Evolutionary conservation across 331 rosid species (phyloP), one percentile per base, ranked within the genome.

Genomic region (Arachis monticola): DNA sequence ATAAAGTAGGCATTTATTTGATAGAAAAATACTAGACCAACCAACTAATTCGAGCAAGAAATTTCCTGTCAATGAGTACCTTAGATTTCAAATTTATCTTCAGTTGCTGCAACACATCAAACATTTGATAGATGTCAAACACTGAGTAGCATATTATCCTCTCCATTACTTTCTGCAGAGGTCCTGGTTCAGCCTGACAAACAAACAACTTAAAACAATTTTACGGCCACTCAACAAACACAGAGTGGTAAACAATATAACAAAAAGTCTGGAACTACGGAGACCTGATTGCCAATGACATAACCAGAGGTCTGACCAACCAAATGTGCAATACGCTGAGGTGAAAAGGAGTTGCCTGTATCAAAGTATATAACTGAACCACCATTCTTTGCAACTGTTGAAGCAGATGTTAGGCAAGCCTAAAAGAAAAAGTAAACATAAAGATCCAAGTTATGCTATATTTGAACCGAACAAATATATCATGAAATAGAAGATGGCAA

Each of bases 281-380:
- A 64, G 77, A 89, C 92, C 89, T 84, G 85, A 79, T 85, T 80
- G 53, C 31, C 64, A 47, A 74, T 46, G 51, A 61, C 76, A 69
- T 62, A 42, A 62, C 72, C 58, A 32, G 83, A 64, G 30, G 83
- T 68, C 83, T 59, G 77, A 67, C 81, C 82, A 76, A 88, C 80
- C 76, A 91, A 87, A 17, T 76, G 45, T 6, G 87, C 88, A 77
- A 93, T 80, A 45, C 91, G 93, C 65, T 84, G 91, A 65, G 98
- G 82, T 1, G 98, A 91, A 78, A 93, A 91, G 67, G 98, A 87
- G 81, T 91, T 91, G 71, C 93, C 76, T 7, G 98, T 88, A 84
- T 91, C 98, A 45, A 93, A 58, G 79, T 88, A 93, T 57, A 93
- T 62, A 80, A 91, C 98, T 41, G 82, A 73, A 74, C 79, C 74